These are phyloP conservation scores for Boletellus emodensis DNA, from an alignment of 768 basidiomycete species.

Conservation along the genomic window DNA sequence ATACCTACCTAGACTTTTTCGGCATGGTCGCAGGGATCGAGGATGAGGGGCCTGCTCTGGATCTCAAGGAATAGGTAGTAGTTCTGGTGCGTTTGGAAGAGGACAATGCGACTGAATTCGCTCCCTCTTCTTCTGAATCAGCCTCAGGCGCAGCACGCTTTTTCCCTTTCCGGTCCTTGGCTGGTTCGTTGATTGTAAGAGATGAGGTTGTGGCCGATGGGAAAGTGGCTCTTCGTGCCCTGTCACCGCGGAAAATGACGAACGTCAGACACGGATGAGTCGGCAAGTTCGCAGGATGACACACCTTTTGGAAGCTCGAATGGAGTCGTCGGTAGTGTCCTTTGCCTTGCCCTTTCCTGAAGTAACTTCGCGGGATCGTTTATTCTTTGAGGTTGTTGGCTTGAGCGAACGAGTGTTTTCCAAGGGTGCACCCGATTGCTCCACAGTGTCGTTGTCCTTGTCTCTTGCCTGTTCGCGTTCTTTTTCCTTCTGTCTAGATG, in stretches of 20 bases:
- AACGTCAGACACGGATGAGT: slow-evolving; percentile 21
- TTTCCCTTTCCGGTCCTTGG: slow-evolving; percentile 82
- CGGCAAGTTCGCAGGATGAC: slow-evolving; percentile 34
- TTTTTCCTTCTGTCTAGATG: slow-evolving; percentile 64
- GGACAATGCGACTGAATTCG: slow-evolving; percentile 39
- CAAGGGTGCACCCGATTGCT: slow-evolving; percentile 37
- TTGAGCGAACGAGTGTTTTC: slow-evolving; percentile 44
- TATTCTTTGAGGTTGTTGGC: slow-evolving; percentile 37
- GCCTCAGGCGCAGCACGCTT: slow-evolving; percentile 81
- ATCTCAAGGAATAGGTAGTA: slow-evolving; percentile 65
- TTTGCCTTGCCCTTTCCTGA: slow-evolving; percentile 61
- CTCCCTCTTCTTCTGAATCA: slow-evolving; percentile 62
- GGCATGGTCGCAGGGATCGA: slow-evolving; percentile 58
- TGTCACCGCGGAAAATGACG: slow-evolving; percentile 36
- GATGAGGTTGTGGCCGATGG: slow-evolving; percentile 36
- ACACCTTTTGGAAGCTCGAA: slow-evolving; percentile 61
- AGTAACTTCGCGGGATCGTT: slow-evolving; percentile 50
- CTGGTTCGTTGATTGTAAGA: slow-evolving; percentile 73
- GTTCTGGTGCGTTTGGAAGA: slow-evolving; percentile 63
- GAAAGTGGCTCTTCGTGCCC: slow-evolving; percentile 58
- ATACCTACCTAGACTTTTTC: slow-evolving; percentile 63
- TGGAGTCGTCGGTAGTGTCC: slow-evolving; percentile 50
- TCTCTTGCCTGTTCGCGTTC: slow-evolving; percentile 51
- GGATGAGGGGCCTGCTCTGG: slow-evolving; percentile 42
- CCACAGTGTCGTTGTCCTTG: slow-evolving; percentile 49